Percentiles rank a stretch among this genome's conserved stretches.
Conservation (phyloP, 2,329 filamentous ascomycete species). For the Juglanconis oblonga region DNA sequence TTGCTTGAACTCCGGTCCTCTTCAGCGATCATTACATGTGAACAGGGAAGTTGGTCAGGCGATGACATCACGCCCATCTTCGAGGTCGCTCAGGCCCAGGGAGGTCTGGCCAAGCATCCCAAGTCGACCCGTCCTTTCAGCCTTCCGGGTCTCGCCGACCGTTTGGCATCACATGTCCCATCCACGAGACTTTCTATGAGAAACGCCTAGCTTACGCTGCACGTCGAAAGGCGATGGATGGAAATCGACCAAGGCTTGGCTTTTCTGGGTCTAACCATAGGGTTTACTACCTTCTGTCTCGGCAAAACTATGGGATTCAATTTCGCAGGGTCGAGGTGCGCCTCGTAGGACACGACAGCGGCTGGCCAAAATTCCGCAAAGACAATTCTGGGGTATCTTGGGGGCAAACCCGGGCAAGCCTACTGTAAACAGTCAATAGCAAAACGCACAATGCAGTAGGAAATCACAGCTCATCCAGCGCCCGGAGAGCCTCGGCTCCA, state of each 20-base stretch:
- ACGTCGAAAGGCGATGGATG: too few species aligned
- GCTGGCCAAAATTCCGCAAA: neutral
- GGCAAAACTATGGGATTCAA: neutral
- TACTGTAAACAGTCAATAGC: neutral
- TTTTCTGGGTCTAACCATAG: neutral
- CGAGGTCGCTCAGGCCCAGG: too few species aligned
- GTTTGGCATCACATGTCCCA: too few species aligned
- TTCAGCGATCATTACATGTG: too few species aligned
- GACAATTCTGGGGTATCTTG: slow-evolving; percentile 1
- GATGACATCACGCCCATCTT: neutral
- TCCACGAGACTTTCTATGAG: too few species aligned
- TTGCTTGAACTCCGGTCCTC: neutral
- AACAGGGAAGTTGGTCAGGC: neutral
- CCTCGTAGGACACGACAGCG: slow-evolving; percentile 4
- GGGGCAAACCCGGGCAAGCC: neutral
- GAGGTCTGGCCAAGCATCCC: too few species aligned
- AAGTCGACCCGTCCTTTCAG: too few species aligned
- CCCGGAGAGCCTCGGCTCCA: slow-evolving; percentile 27
- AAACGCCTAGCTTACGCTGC: too few species aligned
- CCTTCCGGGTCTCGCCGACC: too few species aligned
- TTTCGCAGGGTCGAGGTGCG: neutral
- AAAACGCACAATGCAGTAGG: neutral
- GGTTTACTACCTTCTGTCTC: neutral
- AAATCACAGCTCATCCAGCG: slow-evolving; percentile 31
- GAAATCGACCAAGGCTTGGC: too few species aligned